Base-by-base conservation (phyloP, 306 rosid species). In the Senna tora region DNA sequence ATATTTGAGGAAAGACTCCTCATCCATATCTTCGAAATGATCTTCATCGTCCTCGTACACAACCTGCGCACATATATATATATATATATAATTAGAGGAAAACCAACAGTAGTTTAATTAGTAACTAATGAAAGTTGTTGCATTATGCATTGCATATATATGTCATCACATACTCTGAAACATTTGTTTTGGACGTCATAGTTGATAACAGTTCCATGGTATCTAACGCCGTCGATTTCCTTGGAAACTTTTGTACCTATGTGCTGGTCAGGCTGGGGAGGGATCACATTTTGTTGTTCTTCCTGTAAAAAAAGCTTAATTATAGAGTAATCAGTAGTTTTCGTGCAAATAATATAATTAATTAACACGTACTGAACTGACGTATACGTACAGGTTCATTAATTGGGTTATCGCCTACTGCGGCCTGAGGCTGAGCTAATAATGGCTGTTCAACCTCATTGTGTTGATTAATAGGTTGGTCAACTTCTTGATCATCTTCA, bases 141-240 rank as follows among this genome's bases (percentile, higher is more conserved):
- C n/a, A n/a, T n/a, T n/a, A n/a, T n/a, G n/a, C n/a, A n/a, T 38
- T 3, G 46, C 15, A 13, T 13, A 5, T 42, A 15, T 5, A n/a
- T 54, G n/a, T n/a, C n/a, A n/a, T n/a, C n/a, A n/a, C 72, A 33
- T 79, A 74, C 79, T 10, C 32, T 2, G 4, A 74, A 50, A 61
- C 39, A 12, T 9, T 68, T 54, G 17, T 1, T 68, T 14, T 13
- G 1, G 5, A 9, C 19, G n/a, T 39, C 1, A 39, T 79, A 68
- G 8, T 12, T 12, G 8, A 3, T 7, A 12, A 68, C 62, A 8
- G 19, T 12, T 43, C 76, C 83, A 3, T 68, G 11, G 9, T 10
- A 10, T 22, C 0, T 61, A 2, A 1, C 7, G 20, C 72, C 79
- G 13, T 61, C 7, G 20, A 1, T 3, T 13, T 74, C 62, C 62